Evolutionary conservation across 2,329 filamentous ascomycete genomes (phyloP).

Genomic region (Dryadomyces quercus-mongolicae): DNA sequence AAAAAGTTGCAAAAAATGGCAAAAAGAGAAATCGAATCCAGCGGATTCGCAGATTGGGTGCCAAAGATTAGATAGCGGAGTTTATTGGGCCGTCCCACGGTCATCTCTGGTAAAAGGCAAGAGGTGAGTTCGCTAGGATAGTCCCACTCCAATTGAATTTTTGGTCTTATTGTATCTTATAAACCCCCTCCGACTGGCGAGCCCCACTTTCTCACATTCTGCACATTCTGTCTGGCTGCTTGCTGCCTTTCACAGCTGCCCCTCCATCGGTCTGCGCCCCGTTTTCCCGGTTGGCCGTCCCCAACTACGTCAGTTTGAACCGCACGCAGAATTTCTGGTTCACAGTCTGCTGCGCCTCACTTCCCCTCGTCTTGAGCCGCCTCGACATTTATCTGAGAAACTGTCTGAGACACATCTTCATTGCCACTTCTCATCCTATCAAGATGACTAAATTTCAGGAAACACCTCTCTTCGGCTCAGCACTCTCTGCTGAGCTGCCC

Average conservation of each 20-base stretch:
- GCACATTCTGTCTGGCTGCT: too few species aligned
- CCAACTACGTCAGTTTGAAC: neutral
- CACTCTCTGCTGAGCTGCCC: constrained; percentile 57
- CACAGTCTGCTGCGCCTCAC: neutral
- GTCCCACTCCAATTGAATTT: constrained; percentile 13
- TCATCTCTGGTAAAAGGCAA: constrained; percentile 17
- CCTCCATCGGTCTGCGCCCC: neutral
- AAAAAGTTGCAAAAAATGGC: neutral
- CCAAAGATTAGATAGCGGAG: constrained; percentile 15
- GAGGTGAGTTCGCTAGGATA: constrained; percentile 17
- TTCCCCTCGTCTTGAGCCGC: neutral
- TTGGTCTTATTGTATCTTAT: constrained; percentile 2
- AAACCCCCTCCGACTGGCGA: neutral
- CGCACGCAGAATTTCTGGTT: too few species aligned
- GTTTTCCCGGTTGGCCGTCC: neutral
- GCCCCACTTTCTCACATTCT: neutral
- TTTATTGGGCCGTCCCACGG: constrained; percentile 15
- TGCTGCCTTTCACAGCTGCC: neutral
- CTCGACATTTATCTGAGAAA: neutral
- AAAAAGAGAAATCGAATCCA: constrained; percentile 10
- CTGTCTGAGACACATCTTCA: too few species aligned
- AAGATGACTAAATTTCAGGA: constrained; percentile 40
- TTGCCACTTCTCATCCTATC: neutral
- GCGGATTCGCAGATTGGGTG: constrained; percentile 11
- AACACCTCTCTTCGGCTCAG: constrained; percentile 59